Conservation (phyloP, 768 basidiomycete genomes). For the Boletus tomentosulus region DNA sequence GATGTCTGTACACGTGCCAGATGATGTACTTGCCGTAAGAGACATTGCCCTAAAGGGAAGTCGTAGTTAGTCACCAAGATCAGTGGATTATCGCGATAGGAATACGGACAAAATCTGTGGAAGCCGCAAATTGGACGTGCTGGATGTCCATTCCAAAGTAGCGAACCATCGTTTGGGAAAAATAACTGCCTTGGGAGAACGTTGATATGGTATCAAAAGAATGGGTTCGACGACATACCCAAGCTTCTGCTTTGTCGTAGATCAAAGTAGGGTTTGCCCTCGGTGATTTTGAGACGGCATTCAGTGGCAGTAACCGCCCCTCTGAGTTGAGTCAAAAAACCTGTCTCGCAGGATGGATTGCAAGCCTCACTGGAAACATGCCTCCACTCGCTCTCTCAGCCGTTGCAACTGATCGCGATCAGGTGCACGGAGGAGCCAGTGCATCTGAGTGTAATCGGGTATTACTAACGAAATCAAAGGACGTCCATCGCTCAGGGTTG, state of each 20-base stretch:
- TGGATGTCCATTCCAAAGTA: conserved; percentile 41
- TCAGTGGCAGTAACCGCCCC: conserved; percentile 64
- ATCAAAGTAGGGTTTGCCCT: conserved; percentile 46
- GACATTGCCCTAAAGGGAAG: conserved; percentile 59
- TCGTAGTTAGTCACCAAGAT: conserved; percentile 11
- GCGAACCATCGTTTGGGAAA: conserved; percentile 42
- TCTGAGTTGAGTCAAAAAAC: conserved; percentile 33
- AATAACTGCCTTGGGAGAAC: conserved; percentile 45
- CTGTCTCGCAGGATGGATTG: background rate
- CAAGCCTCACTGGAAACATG: conserved; percentile 64
- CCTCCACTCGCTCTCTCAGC: conserved; percentile 55
- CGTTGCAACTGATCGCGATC: conserved; percentile 50
- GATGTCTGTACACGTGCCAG: conserved; percentile 5
- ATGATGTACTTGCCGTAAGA: conserved; percentile 49
- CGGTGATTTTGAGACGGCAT: conserved; percentile 46
- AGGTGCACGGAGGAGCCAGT: conserved; percentile 68
- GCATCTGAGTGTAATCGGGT: conserved; percentile 76
- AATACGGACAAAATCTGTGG: conserved; percentile 72
- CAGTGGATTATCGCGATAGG: background rate
- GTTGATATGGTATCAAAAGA: conserved; percentile 1
- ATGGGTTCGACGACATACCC: conserved; percentile 33
- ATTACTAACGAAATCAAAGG: conserved; percentile 49
- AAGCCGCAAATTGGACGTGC: conserved; percentile 47
- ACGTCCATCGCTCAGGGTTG: background rate
- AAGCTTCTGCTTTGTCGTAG: conserved; percentile 56